Conservation (phyloP, 495 filamentous ascomycete genomes). For the Rhypophila decipiens region DNA sequence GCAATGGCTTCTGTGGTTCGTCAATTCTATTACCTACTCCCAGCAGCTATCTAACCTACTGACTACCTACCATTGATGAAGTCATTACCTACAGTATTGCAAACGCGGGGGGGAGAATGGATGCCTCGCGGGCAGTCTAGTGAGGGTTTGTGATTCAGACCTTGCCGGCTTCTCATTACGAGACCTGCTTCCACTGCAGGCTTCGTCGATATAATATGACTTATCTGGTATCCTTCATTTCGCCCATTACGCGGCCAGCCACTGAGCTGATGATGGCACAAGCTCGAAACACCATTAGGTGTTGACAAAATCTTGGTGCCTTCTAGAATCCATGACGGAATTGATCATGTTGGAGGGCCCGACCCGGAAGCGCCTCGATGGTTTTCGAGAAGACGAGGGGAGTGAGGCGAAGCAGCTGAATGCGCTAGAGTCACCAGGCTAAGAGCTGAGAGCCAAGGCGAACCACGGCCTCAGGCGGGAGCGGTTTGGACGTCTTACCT, state of each 20-base stretch:
- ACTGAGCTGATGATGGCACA: constrained; percentile 1
- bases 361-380: no score
- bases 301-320: no score
- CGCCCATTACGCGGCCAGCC: neutral
- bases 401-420: constrained; percentile 2
- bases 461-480: neutral
- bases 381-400: no score
- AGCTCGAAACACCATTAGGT: no score
- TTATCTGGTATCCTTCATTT: no score
- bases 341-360: no score
- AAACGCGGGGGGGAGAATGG: neutral
- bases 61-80: neutral
- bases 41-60: no score
- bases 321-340: no score
- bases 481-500: constrained; percentile 5
- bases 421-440: neutral
- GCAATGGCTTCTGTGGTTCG: no score
- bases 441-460: constrained; percentile 16
- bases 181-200: no score
- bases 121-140: neutral
- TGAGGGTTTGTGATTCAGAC: neutral
- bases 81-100: neutral
- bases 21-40: no score
- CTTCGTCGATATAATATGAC: no score
- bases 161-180: neutral